Base-by-base conservation (phyloP, 306 rosid genomes). In the Corylus heterophylla region DNA sequence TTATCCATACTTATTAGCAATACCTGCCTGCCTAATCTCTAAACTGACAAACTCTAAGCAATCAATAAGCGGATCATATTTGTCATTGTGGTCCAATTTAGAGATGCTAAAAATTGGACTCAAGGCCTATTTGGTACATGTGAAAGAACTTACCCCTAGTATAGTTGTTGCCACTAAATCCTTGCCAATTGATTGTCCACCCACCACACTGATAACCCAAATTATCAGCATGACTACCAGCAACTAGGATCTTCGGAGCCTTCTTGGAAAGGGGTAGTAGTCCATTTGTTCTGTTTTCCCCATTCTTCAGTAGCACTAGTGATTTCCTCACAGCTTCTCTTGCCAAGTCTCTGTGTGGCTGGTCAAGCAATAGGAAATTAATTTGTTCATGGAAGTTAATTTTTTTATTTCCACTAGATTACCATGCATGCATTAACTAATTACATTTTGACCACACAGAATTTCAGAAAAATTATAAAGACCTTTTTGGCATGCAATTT, bases 131-230 rank as follows among this genome's bases (percentile, higher is more conserved):
- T 17, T 39, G 13, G 25, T 18, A 16, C 49, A 17, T 39, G 25
- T 16, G 52, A 80, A 78, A 75, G 72, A 45, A 84, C 89, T 81
- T 79, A 93, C 98, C 98, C 11, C 91, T 85, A 20, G 98, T 95
- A 82, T 69, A 81, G 42, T 52, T 87, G 80, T 95, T 93, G 77
- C 96, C 98, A 59, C 70, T 87, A 84, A 95, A 95, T 74, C 98
- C 98, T 88, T 89, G 96, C 98, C 98, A 95, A 76, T 86, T 62
- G 61, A 92, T 95, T 83, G 98, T 95, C 98, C 98, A 95, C 45
- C 98, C 98, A 67, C 98, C 98, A 52, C 98, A 95, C 79, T 95
- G 98, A 81, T 91, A 95, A 35, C 98, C 98, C 85, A 95, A 92
- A 88, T 95, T 95, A 88, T 95, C 90, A 12, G 96, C 98, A 83